Percentiles rank a stretch among this genome's conserved stretches.
phyloP scores from a whole-genome alignment of 2,329 filamentous ascomycete genomes.

The Pseudogymnoascus sp. region DNA sequence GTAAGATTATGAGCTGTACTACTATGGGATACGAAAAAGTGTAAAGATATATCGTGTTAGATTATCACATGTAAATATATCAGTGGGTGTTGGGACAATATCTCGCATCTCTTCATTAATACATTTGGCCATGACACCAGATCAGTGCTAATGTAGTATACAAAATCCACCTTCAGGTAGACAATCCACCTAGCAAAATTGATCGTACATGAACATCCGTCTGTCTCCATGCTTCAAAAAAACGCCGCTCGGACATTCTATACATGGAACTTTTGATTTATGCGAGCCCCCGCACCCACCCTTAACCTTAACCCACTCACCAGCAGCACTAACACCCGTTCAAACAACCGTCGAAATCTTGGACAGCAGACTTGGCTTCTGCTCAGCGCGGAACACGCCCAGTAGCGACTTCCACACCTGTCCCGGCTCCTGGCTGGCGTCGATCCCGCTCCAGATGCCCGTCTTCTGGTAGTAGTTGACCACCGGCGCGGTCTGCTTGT shows the following conservation, averaged over 20 bases:
- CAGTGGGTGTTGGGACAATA: neutral
- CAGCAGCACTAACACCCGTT: constrained; percentile 19
- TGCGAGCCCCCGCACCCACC: constrained; percentile 19
- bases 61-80: constrained; percentile 6
- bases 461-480: constrained; percentile 96
- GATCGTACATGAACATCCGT: constrained; percentile 8
- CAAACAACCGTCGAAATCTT: constrained; percentile 23
- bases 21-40: neutral
- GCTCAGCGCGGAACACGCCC: constrained; percentile 67
- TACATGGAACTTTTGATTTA: constrained; percentile 19
- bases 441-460: constrained; percentile 92
- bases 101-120: constrained; percentile 8
- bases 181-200: constrained; percentile 6
- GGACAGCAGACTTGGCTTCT: constrained; percentile 32
- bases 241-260: constrained; percentile 7
- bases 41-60: constrained; percentile 3
- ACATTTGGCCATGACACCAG: constrained; percentile 9
- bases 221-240: constrained; percentile 1
- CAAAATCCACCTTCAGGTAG: neutral
- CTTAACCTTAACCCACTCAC: constrained; percentile 1
- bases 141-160: constrained; percentile 9
- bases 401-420: constrained; percentile 93
- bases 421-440: constrained; percentile 91
- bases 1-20: constrained; percentile 7
- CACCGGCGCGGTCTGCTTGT: constrained; percentile 86